Base-by-base conservation (phyloP, 805 yeast genomes). In the Hanseniaspora hatyaiensis region DNA sequence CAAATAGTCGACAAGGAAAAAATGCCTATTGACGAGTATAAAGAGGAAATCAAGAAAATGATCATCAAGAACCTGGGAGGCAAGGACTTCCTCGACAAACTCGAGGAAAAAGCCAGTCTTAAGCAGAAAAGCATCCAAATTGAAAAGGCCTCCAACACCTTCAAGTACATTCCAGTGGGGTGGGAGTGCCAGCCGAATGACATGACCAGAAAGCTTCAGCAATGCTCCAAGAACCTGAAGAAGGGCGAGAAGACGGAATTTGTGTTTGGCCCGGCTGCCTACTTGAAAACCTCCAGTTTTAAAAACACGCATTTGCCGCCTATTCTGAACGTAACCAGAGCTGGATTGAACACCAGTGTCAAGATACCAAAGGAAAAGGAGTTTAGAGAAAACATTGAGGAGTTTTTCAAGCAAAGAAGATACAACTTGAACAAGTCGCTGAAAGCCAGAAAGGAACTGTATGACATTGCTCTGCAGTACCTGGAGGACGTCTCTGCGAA, bases 131-230 rank as follows among this genome's bases (percentile, higher is more conserved):
- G 12, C 6, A 24, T 19, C 3, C 26, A 12, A 1, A 37, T 19
- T 23, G 32, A 45, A 6, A 36, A 37, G 11, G n/a, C 40, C 11
- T 20, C 40, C 11, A 6, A 11, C 16, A 30, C 6, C 11, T 37
- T 45, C 15, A 45, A 45, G n/a, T 15, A 18, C 8, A 16, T 37
- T 8, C 36, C 28, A 20, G 19, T 45, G 20, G 31, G 18, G 11
- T 45, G 49, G 49, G 49, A 37, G 6, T 45, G 49, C 11, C 42
- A 37, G 11, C 3, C n/a, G 2, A 9, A 16, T 9, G 49, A 45
- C 13, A 13, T 37, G 20, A 31, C 13, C 8, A 45, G 49, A 45
- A 45, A 31, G 11, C 3, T 45, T 6, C 6, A 28, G 8, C 23
- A 37, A 18, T 3, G 23, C 31, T 31, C 16, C 22, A 31, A 15